Base-by-base conservation (phyloP, 345 rosid genomes). In the Citrus mangshanensis region DNA sequence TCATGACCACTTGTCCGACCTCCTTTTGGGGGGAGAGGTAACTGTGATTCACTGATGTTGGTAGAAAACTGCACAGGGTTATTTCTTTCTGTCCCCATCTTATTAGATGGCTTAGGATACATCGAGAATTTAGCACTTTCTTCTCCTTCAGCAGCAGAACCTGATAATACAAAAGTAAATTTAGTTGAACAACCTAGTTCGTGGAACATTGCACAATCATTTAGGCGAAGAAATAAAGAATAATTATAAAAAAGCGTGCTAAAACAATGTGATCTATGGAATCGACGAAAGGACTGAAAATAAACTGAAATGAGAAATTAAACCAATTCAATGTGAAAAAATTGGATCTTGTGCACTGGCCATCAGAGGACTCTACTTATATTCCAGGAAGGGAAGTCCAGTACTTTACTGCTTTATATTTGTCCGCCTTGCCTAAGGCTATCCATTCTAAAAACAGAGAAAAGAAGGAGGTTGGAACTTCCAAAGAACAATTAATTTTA, bases 31-130 rank as follows among this genome's bases (percentile, higher is more conserved):
- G 82, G 90, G 70, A 74, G 70, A 77, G 86, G 86, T 35, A 82
- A 79, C 75, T 70, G 87, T 35, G 90, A 81, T 79, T 88, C 92
- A 82, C 78, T 83, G 67, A 70, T 84, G 77, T 63, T 86, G 81
- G 78, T 88, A 54, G 91, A 74, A 81, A 81, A 75, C 73, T 81
- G 90, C 69, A 77, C 76, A 70, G 74, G 81, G 71, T 89, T 85
- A 76, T 79, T 90, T 79, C 80, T 86, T 16, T 90, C 97, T 69
- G 81, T 72, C 64, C 83, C 89, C 78, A 70, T 77, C 84, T 80
- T 82, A 75, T 90, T 87, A 65, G 61, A 61, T 81, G 85, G 89
- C 79, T 86, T 85, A 76, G 83, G 87, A 89, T 84, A 85, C 84
- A 84, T 82, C 64, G 89, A 84, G 83, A 88, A 88, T 80, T 82